Evolutionary conservation across 306 rosid genomes (phyloP).

Genomic region (Canavalia gladiata): DNA sequence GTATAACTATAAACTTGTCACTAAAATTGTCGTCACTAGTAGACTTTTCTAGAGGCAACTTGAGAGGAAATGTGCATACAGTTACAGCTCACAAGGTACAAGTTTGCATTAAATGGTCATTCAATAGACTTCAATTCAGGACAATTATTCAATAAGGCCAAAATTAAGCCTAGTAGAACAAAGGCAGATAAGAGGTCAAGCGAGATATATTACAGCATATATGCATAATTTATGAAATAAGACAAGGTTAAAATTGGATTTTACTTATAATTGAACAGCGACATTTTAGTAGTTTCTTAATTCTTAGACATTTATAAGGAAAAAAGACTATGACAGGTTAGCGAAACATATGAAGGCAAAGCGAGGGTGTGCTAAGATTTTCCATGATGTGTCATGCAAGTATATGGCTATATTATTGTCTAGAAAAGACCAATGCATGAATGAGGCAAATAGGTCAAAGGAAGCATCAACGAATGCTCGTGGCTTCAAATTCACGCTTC

Average conservation of each 20-base stretch:
- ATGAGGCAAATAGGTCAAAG: conserved; percentile 13
- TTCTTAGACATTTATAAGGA: background rate
- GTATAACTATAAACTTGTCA: background rate
- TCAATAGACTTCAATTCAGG: background rate
- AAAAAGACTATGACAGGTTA: conserved; percentile 21
- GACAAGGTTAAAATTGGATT: conserved; percentile 18
- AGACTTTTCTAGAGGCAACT: background rate
- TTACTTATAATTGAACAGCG: background rate
- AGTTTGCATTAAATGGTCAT: background rate
- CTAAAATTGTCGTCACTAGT: background rate
- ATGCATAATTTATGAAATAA: background rate
- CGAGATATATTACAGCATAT: background rate
- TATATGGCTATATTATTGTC: background rate
- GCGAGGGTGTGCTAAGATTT: background rate
- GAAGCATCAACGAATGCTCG: conserved; percentile 41
- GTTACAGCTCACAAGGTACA: conserved; percentile 8
- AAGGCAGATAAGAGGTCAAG: background rate
- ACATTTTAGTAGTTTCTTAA: background rate
- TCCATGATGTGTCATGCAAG: background rate
- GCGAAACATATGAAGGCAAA: conserved; percentile 23
- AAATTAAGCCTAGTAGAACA: background rate
- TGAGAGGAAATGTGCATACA: background rate
- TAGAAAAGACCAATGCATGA: conserved; percentile 30
- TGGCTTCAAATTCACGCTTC: background rate
- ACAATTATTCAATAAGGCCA: background rate